Evolutionary conservation across 768 basidiomycete species (phyloP).

Genomic region (Tylopilus felleus): DNA sequence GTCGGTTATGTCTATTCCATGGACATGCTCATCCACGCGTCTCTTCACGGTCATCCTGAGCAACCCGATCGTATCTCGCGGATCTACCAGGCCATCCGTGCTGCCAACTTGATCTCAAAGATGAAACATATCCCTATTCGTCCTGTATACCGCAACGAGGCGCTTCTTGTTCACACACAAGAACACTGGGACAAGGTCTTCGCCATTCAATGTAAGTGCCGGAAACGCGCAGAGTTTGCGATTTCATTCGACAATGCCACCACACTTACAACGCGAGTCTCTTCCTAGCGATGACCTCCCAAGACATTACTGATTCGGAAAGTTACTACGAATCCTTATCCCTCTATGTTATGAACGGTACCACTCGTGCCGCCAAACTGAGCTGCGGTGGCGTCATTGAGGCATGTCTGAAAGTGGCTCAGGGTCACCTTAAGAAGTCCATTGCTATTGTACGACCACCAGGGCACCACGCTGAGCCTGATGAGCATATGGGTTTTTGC

Average conservation of each 20-base stretch:
- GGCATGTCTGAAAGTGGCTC: constrained; percentile 81
- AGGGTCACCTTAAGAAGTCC: constrained; percentile 73
- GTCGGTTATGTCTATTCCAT: constrained; percentile 87
- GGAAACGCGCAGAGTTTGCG: neutral
- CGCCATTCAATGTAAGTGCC: constrained; percentile 70
- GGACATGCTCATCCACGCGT: constrained; percentile 84
- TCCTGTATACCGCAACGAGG: constrained; percentile 72
- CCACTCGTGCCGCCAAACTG: constrained; percentile 78
- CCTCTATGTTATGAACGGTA: constrained; percentile 85
- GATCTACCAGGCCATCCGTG: constrained; percentile 67
- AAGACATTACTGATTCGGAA: constrained; percentile 72
- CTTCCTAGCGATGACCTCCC: constrained; percentile 61
- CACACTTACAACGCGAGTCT: constrained; percentile 16
- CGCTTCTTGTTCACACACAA: constrained; percentile 83
- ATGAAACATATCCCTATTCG: constrained; percentile 82
- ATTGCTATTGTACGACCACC: constrained; percentile 97
- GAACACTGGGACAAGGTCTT: constrained; percentile 91
- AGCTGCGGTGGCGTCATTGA: constrained; percentile 96
- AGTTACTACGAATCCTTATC: constrained; percentile 88
- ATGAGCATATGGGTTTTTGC: constrained; percentile 98
- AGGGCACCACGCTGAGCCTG: constrained; percentile 97
- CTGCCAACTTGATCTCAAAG: constrained; percentile 53
- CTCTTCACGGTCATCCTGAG: constrained; percentile 70
- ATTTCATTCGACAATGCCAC: constrained; percentile 1
- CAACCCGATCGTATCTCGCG: constrained; percentile 70